phyloP scores from a whole-genome alignment of 257 asterid genomes.

The Dorcoceras hygrometricum region DNA sequence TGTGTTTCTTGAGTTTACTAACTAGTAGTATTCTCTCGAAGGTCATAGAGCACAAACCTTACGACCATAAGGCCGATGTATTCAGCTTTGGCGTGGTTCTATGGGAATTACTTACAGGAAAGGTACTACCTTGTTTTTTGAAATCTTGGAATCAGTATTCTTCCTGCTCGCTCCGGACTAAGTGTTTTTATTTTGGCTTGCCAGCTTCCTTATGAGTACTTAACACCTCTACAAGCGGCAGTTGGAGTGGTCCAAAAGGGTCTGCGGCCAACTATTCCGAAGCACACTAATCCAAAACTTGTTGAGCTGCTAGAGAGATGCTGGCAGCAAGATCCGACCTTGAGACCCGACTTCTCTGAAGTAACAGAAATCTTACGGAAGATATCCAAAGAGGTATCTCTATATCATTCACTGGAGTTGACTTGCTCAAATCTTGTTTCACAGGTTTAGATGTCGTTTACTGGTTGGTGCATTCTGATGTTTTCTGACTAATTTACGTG shows the following conservation, averaged over 20 bases:
- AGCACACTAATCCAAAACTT: constrained; percentile 66
- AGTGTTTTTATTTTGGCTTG: constrained; percentile 16
- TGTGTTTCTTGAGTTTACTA: constrained; percentile 24
- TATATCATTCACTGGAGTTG: neutral
- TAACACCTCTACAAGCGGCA: constrained; percentile 96
- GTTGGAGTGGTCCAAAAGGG: constrained; percentile 99
- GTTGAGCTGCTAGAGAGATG: constrained; percentile 87
- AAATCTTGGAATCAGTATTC: neutral
- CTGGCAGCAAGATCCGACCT: constrained; percentile 87
- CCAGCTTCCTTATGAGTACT: constrained; percentile 94
- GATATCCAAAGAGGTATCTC: constrained; percentile 67
- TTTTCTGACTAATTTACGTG: neutral
- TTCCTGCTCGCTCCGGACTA: neutral
- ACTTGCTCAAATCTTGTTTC: neutral
- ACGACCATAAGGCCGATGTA: constrained; percentile 93
- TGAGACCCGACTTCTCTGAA: constrained; percentile 84
- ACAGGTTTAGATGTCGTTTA: neutral
- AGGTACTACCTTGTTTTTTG: constrained; percentile 45
- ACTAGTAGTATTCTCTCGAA: constrained; percentile 34
- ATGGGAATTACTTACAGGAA: constrained; percentile 93
- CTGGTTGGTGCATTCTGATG: neutral
- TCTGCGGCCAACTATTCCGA: constrained; percentile 84
- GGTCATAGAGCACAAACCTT: constrained; percentile 94
- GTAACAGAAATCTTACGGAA: constrained; percentile 59
- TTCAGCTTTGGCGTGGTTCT: constrained; percentile 90